A percentile compares a stretch with the other conserved stretches of the same genome.
These are phyloP conservation scores for Hypoxylon sp. DNA, from an alignment of 2,329 filamentous ascomycete genomes.

Conservation along the genomic window DNA sequence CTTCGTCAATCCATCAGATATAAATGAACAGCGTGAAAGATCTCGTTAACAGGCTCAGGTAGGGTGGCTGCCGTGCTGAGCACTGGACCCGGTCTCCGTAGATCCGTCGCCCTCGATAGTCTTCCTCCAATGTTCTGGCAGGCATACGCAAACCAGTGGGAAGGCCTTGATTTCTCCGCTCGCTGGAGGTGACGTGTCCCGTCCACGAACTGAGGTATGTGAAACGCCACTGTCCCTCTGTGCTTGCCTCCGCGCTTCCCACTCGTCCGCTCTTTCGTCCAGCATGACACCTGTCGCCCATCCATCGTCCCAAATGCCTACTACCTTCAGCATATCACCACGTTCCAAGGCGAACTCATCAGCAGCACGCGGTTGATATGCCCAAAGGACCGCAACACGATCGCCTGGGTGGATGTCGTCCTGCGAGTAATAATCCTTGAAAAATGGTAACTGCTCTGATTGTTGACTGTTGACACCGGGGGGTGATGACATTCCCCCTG, in stretches of 20 bases:
- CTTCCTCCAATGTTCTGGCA: slow-evolving; percentile 96
- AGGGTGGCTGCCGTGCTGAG: slow-evolving; percentile 47
- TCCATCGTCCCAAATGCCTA: slow-evolving; percentile 99
- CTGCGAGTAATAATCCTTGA: slow-evolving; percentile 98
- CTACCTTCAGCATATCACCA: slow-evolving; percentile 97
- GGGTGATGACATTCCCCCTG: slow-evolving; percentile 84
- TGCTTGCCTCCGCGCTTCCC: slow-evolving; percentile 80
- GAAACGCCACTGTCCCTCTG: slow-evolving; percentile 96
- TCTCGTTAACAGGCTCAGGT: slow-evolving; percentile 47
- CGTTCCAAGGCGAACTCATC: slow-evolving; percentile 95
- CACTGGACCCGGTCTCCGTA: slow-evolving; percentile 71
- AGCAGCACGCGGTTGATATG: slow-evolving; percentile 92
- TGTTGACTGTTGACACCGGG: slow-evolving; percentile 88
- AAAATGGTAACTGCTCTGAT: slow-evolving; percentile 94
- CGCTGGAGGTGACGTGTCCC: slow-evolving; percentile 73
- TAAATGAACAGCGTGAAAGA: slow-evolving; percentile 40
- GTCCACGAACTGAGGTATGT: slow-evolving; percentile 75
- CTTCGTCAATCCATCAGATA: slow-evolving; percentile 45
- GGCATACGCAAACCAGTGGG: slow-evolving; percentile 94
- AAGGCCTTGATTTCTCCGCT: slow-evolving; percentile 96
- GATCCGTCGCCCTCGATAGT: slow-evolving; percentile 92
- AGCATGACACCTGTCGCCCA: slow-evolving; percentile 96
- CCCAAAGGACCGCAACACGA: slow-evolving; percentile 92
- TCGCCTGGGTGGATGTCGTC: slow-evolving; percentile 96
- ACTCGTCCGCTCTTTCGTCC: slow-evolving; percentile 88